Evolutionary conservation across 148 eudicot species (phyloP), one percentile per base, ranked within the genome.

Genomic region (Hydrangea macrophylla): DNA sequence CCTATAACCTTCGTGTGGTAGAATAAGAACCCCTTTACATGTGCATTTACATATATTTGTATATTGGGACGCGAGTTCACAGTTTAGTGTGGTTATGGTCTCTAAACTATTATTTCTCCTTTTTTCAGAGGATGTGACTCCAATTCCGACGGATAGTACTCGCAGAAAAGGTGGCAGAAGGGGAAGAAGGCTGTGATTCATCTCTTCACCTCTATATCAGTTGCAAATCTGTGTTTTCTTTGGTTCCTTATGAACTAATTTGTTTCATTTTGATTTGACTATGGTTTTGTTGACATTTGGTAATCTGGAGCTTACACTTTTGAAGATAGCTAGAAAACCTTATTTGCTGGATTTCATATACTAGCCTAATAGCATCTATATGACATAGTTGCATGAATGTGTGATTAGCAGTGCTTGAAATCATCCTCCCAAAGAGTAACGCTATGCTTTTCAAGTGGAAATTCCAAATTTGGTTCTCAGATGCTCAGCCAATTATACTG

Each of bases 91-190:
- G 12, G 12, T 42, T 42, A 18, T 42, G 50, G 17, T n/a, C 0
- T 11, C 9, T 7, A 40, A 40, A 10, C 15, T 42, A 12, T 42
- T 18, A 17, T 32, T 45, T 42, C 45, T 10, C 22, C 60, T 5
- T 73, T 58, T 30, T 68, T 1, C 89, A 88, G 96, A 90, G 91
- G 96, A 90, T 57, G 96, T 90, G 70, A 90, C 96, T 20, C 96
- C 96, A n/a, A n/a, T n/a, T n/a, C n/a, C n/a, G n/a, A n/a, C n/a
- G n/a, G n/a, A n/a, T n/a, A n/a, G n/a, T n/a, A 90, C 96, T 50
- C 86, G 96, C 62, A 73, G 96, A 85, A 90, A 90, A 87, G 92
- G 96, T 71, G 96, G 96, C 8, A 81, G 96, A 78, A 88, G 96
- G 70, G 96, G 96, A 74, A 88, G 96, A 75, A 85, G 96, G 83